A percentile compares a stretch with the other conserved stretches of the same genome.
Conservation (phyloP, 108 stramenopile genomes). For the Skeletonema costatum region DNA sequence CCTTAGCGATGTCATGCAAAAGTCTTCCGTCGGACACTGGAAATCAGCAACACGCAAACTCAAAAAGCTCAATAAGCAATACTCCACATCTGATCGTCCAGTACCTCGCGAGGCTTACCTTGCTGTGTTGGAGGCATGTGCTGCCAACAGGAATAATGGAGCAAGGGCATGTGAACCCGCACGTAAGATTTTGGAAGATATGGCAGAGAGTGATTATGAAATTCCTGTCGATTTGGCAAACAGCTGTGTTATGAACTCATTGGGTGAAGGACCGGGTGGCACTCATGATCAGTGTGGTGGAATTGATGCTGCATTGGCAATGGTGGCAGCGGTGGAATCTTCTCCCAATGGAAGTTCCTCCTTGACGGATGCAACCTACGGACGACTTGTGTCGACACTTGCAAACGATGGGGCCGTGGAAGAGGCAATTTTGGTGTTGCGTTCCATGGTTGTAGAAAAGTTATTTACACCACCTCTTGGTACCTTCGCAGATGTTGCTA, state of each 20-base stretch:
- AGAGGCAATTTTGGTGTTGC: slow-evolving; percentile 64
- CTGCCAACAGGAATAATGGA: slow-evolving; percentile 76
- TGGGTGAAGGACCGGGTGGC: slow-evolving; percentile 69
- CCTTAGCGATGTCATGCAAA: slow-evolving; percentile 52
- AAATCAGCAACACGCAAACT: slow-evolving; percentile 82
- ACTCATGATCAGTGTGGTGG: slow-evolving; percentile 88
- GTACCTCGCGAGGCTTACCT: slow-evolving; percentile 68
- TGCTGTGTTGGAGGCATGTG: slow-evolving; percentile 69
- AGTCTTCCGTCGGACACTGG: slow-evolving; percentile 79
- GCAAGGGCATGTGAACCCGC: slow-evolving; percentile 88
- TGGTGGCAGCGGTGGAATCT: slow-evolving; percentile 72
- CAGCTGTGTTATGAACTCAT: slow-evolving; percentile 57
- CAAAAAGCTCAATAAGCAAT: slow-evolving; percentile 56
- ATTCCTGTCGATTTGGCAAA: slow-evolving; percentile 73
- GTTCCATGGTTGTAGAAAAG: slow-evolving; percentile 77
- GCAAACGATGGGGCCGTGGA: slow-evolving; percentile 63
- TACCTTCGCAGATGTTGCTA: slow-evolving; percentile 75
- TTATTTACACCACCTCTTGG: slow-evolving; percentile 71
- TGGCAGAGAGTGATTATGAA: slow-evolving; percentile 63
- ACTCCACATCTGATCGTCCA: slow-evolving; percentile 43
- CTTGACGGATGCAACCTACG: slow-evolving; percentile 70
- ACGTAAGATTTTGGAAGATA: slow-evolving; percentile 81
- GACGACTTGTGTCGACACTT: slow-evolving; percentile 56
- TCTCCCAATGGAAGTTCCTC: slow-evolving; percentile 26
- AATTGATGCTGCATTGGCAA: slow-evolving; percentile 84